Percentiles rank a stretch among this genome's conserved stretches.
Evolutionary conservation across 31 red algal species (phyloP).

Genomic region (Endocladia muricata): DNA sequence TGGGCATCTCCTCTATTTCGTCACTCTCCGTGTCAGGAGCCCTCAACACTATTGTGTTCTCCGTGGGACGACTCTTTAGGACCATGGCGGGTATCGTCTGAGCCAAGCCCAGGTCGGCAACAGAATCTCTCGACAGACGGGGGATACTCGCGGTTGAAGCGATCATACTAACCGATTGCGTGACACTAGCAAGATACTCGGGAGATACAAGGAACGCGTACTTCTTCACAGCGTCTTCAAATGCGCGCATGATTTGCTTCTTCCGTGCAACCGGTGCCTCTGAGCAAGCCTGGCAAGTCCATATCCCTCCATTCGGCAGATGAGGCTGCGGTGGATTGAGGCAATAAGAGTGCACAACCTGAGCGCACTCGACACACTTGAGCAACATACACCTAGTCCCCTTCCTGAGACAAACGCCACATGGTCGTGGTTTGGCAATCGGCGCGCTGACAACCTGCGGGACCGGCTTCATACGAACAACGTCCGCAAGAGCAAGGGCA

Average conservation of each 20-base stretch:
- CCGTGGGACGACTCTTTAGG: too few species aligned
- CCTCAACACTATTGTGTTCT: too few species aligned
- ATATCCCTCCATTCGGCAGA: not conserved
- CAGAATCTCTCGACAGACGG: too few species aligned
- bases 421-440: not conserved
- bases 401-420: constrained; percentile 11
- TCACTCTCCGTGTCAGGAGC: too few species aligned
- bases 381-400: not conserved
- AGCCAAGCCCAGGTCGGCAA: too few species aligned
- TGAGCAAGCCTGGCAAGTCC: constrained; percentile 9
- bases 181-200: constrained; percentile 1
- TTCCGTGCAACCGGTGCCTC: not conserved
- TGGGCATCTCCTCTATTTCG: too few species aligned
- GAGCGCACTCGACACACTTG: not conserved
- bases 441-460: not conserved
- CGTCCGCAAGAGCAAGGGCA: too few species aligned
- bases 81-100: too few species aligned
- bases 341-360: constrained; percentile 13
- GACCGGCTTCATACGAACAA: not conserved
- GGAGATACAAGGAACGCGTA: not conserved
- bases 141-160: too few species aligned
- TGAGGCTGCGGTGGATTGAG: constrained; percentile 6
- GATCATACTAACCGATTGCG: not conserved
- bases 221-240: not conserved
- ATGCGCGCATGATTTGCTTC: not conserved